Evolutionary conservation across 2,329 filamentous ascomycete genomes (phyloP).

Genomic region (Sporothrix inflata): DNA sequence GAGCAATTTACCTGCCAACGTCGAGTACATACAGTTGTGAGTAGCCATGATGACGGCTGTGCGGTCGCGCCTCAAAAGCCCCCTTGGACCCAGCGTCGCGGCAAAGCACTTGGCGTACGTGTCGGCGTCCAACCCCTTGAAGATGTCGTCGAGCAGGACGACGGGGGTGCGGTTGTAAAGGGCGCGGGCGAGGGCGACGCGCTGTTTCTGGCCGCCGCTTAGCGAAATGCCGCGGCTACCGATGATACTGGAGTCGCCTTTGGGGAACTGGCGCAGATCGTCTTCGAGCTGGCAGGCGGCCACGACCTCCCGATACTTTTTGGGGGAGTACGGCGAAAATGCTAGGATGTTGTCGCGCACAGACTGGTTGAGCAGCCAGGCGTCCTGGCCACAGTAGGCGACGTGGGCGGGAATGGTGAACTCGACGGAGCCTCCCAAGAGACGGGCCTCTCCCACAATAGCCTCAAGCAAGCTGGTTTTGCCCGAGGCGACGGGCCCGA

Average conservation of each 20-base stretch:
- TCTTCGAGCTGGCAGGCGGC: conserved; percentile 33
- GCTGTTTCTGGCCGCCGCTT: conserved; percentile 40
- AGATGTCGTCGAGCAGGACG: conserved; percentile 30
- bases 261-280: conserved; percentile 32
- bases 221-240: conserved; percentile 38
- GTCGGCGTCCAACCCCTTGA: conserved; percentile 29
- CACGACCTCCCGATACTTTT: conserved; percentile 38
- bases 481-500: conserved; percentile 49
- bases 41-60: conserved; percentile 29
- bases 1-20: too few relatives aligned
- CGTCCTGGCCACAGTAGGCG: conserved; percentile 49
- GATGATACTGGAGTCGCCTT: conserved; percentile 36
- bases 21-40: conserved; percentile 28
- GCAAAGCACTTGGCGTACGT: conserved; percentile 28
- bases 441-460: conserved; percentile 44
- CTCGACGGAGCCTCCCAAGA: conserved; percentile 37
- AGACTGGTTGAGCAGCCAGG: conserved; percentile 49
- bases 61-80: conserved; percentile 25
- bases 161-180: conserved; percentile 42
- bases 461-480: conserved; percentile 47
- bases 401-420: conserved; percentile 37
- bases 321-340: conserved; percentile 5
- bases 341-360: conserved; percentile 47
- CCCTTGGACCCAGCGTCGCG: conserved; percentile 19
- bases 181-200: conserved; percentile 49